Conservation (phyloP, 768 basidiomycete genomes). For the Suillus subaureus region DNA sequence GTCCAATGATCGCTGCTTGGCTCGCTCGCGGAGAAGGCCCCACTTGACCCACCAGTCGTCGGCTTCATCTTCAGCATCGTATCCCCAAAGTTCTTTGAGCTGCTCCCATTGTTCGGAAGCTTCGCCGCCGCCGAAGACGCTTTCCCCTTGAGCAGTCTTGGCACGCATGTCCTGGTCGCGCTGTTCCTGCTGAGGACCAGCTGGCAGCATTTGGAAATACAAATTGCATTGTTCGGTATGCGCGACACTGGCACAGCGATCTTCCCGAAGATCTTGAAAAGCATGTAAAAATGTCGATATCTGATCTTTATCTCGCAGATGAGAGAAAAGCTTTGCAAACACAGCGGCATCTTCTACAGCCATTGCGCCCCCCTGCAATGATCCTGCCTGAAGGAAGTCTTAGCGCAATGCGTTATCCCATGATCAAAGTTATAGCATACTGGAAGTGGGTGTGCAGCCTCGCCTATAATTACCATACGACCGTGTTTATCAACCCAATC, state of each 20-base stretch:
- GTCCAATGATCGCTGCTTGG: slow-evolving; percentile 25
- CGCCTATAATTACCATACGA: slow-evolving; percentile 54
- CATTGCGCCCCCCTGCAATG: slow-evolving; percentile 52
- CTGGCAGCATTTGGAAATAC: slow-evolving; percentile 44
- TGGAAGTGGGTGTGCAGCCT: slow-evolving; percentile 58
- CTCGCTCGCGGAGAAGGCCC: slow-evolving; percentile 47
- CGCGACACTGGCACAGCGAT: slow-evolving; percentile 47
- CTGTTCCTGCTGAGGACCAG: slow-evolving; percentile 44
- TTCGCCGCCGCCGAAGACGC: slow-evolving; percentile 34
- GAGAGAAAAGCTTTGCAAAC: slow-evolving; percentile 60
- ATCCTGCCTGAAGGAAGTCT: slow-evolving; percentile 45
- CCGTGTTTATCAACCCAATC: slow-evolving; percentile 52
- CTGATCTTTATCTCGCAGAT: slow-evolving; percentile 47
- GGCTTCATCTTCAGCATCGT: slow-evolving; percentile 56
- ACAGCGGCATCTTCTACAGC: slow-evolving; percentile 65
- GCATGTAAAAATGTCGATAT: slow-evolving; percentile 53
- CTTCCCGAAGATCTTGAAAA: slow-evolving; percentile 59
- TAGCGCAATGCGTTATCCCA: not conserved
- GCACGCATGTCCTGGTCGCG: slow-evolving; percentile 45
- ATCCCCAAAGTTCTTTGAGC: slow-evolving; percentile 49
- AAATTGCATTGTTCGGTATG: slow-evolving; percentile 48
- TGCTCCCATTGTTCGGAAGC: slow-evolving; percentile 48
- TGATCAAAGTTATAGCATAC: slow-evolving; percentile 30
- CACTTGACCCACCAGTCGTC: slow-evolving; percentile 69
- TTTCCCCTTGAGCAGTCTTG: slow-evolving; percentile 49